phyloP scores from a whole-genome alignment of 164 flowering plant genomes.

The Cinnamomum micranthum region DNA sequence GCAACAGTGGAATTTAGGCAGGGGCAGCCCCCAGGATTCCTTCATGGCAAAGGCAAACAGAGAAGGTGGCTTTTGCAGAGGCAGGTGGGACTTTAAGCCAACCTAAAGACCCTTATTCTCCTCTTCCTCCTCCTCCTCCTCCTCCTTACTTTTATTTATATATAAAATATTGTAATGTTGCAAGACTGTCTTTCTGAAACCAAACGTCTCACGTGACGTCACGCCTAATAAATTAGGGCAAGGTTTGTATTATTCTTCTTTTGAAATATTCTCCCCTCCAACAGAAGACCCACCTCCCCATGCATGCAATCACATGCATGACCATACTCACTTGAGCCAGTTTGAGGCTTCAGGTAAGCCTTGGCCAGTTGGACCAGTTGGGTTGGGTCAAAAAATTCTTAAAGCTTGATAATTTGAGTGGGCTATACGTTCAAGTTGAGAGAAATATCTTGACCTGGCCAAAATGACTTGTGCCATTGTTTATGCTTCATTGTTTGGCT shows the following conservation, averaged over 20 bases:
- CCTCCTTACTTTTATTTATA: background rate
- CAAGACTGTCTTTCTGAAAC: background rate
- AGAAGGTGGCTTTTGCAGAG: background rate
- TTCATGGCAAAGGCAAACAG: background rate
- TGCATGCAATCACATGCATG: conserved; percentile 1
- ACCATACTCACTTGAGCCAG: background rate
- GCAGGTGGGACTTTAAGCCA: background rate
- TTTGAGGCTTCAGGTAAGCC: background rate
- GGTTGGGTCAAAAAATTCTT: too few relatives aligned
- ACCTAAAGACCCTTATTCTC: background rate
- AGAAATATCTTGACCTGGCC: background rate
- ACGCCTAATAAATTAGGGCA: background rate
- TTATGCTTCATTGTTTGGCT: background rate
- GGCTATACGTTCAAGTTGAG: background rate
- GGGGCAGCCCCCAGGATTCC: background rate
- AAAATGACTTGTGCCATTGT: background rate
- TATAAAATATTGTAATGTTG: background rate
- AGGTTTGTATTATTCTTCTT: background rate
- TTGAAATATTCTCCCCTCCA: background rate
- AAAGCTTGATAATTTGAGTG: too few relatives aligned
- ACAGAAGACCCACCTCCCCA: background rate
- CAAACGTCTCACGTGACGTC: background rate
- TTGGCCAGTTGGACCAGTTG: background rate
- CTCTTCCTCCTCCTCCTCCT: background rate
- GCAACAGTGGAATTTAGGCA: background rate